phyloP scores from a whole-genome alignment of 768 basidiomycete genomes.

The Serendipita sp. region DNA sequence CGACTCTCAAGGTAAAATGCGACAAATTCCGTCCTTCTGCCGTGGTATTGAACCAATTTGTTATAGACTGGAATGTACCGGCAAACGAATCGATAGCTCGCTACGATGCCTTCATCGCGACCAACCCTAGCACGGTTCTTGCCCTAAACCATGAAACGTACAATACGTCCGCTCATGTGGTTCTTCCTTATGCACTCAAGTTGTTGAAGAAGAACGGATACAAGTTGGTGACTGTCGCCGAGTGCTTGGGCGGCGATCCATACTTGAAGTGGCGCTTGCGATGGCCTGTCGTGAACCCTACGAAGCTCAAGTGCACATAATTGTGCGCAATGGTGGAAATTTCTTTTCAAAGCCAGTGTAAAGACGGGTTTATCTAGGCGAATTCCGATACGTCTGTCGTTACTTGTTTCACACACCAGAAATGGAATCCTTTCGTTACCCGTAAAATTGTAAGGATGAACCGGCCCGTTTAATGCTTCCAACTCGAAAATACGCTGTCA shows the following conservation, averaged over 20 bases:
- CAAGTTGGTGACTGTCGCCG: constrained; percentile 17
- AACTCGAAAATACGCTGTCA: too few relatives aligned
- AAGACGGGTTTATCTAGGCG: too few relatives aligned
- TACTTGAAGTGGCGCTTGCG: neutral
- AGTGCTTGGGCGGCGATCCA: constrained; percentile 14
- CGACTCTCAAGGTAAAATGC: constrained; percentile 9
- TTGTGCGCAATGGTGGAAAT: too few relatives aligned
- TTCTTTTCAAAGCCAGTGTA: too few relatives aligned
- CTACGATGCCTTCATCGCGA: constrained; percentile 12
- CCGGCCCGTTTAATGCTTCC: too few relatives aligned
- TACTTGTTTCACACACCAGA: too few relatives aligned
- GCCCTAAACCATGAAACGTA: constrained; percentile 18
- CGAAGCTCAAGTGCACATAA: too few relatives aligned
- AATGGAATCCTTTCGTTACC: too few relatives aligned
- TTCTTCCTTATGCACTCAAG: constrained; percentile 16
- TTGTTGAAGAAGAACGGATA: constrained; percentile 15
- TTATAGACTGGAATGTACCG: constrained; percentile 12
- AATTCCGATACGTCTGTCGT: too few relatives aligned
- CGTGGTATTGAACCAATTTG: neutral
- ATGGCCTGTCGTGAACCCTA: too few relatives aligned
- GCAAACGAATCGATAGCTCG: constrained; percentile 3
- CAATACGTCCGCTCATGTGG: constrained; percentile 12
- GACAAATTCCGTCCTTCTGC: neutral
- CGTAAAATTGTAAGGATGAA: too few relatives aligned
- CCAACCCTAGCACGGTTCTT: constrained; percentile 13